Conservation (phyloP, 169 alveolate genomes). For the Eimeria acervulina region DNA sequence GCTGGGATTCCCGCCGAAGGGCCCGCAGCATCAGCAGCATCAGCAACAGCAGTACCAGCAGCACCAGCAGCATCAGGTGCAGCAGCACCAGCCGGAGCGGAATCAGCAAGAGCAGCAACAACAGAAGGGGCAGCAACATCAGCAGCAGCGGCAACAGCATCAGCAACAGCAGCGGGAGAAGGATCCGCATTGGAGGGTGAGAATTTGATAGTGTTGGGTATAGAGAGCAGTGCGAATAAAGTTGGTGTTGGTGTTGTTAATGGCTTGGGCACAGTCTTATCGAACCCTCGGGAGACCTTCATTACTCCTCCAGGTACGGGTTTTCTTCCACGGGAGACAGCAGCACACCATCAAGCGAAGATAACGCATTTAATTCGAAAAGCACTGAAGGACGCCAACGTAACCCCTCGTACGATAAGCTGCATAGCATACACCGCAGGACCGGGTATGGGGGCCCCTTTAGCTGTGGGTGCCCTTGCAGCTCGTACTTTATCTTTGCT, state of each 20-base stretch:
- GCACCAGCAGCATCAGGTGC: neutral
- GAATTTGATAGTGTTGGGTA: slow-evolving; percentile 93
- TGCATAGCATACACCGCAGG: slow-evolving; percentile 98
- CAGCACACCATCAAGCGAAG: slow-evolving; percentile 97
- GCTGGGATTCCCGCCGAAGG: neutral
- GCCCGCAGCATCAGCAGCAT: neutral
- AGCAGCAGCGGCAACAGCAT: neutral
- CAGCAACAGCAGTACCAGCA: neutral
- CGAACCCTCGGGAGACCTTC: slow-evolving; percentile 98
- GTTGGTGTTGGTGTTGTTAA: slow-evolving; percentile 98
- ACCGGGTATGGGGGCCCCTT: slow-evolving; percentile 99
- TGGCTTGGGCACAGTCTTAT: slow-evolving; percentile 95
- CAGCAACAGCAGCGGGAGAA: neutral
- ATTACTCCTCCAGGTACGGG: slow-evolving; percentile 99
- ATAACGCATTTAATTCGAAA: slow-evolving; percentile 92
- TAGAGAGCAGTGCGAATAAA: slow-evolving; percentile 99
- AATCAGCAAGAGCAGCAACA: neutral
- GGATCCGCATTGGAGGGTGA: neutral
- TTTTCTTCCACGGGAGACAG: slow-evolving; percentile 98
- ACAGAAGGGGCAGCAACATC: neutral
- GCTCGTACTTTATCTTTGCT: slow-evolving; percentile 96
- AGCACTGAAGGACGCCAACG: slow-evolving; percentile 94
- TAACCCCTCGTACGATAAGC: slow-evolving; percentile 91
- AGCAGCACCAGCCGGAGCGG: neutral
- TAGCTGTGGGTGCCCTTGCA: slow-evolving; percentile 98